Conservation (phyloP, 192 early-diverging fungal species). For the Tieghemiomyces parasiticus region DNA sequence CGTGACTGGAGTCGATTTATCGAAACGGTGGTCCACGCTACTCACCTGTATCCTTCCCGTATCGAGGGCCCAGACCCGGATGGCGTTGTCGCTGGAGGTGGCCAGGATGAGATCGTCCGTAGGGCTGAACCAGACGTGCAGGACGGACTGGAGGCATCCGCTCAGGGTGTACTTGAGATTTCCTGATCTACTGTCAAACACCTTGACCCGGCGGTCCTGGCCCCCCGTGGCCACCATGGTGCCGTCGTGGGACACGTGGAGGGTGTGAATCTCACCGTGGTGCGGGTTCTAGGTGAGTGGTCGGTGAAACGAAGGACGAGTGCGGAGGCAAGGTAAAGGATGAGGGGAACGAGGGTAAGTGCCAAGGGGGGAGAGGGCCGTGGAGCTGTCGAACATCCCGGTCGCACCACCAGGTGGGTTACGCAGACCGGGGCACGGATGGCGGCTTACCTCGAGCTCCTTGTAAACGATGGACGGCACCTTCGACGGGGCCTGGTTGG, state of each 20-base stretch:
- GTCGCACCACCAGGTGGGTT: too few relatives aligned
- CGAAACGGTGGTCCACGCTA: too few relatives aligned
- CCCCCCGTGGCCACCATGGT: slow-evolving; percentile 62
- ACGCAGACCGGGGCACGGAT: too few relatives aligned
- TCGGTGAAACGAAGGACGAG: too few relatives aligned
- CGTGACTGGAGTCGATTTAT: too few relatives aligned
- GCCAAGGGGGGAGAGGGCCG: too few relatives aligned
- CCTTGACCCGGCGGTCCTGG: slow-evolving; percentile 62
- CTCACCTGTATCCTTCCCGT: slow-evolving; percentile 63
- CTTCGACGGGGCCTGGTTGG: slow-evolving; percentile 11
- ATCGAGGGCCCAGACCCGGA: slow-evolving; percentile 69
- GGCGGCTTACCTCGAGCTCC: too few relatives aligned
- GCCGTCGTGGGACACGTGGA: slow-evolving; percentile 53
- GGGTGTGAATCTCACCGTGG: slow-evolving; percentile 71
- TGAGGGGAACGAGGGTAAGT: too few relatives aligned
- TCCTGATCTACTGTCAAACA: slow-evolving; percentile 65
- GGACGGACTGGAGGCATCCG: slow-evolving; percentile 73
- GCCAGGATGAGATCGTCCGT: slow-evolving; percentile 55
- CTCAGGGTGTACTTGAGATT: slow-evolving; percentile 39
- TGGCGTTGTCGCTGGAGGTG: slow-evolving; percentile 81
- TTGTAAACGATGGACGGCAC: slow-evolving; percentile 26
- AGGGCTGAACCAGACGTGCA: slow-evolving; percentile 62
- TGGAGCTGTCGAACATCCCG: too few relatives aligned
- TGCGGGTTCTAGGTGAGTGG: too few relatives aligned
- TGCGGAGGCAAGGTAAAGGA: too few relatives aligned